These are phyloP conservation scores for Dissophora globulifera DNA, from an alignment of 192 early-diverging fungal species.

Conservation along the genomic window DNA sequence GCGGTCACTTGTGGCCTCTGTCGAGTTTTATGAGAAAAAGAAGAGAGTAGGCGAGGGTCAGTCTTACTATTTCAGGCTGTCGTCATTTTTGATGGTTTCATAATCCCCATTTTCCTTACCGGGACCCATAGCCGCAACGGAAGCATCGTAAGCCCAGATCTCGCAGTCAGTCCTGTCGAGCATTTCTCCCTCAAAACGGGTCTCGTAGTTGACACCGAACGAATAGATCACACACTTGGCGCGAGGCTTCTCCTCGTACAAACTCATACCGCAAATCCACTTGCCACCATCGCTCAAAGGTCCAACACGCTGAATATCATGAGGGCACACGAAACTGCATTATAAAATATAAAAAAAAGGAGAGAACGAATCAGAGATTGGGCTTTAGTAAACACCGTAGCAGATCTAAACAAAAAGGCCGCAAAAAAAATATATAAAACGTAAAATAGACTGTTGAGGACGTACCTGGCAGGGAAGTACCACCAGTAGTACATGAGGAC, in stretches of 20 bases:
- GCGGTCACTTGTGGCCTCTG: slow-evolving; percentile 24
- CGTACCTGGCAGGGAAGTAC: slow-evolving; percentile 50
- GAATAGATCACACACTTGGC: slow-evolving; percentile 47
- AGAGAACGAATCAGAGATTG: too few species aligned
- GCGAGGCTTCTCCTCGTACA: slow-evolving; percentile 37
- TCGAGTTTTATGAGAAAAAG: background rate
- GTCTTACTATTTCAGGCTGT: too few species aligned
- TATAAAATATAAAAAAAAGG: background rate
- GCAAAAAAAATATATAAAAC: too few species aligned
- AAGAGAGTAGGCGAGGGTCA: too few species aligned
- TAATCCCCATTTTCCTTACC: too few species aligned
- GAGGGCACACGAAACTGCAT: slow-evolving; percentile 40
- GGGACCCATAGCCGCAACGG: slow-evolving; percentile 14
- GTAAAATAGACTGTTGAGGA: too few species aligned
- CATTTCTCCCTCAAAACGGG: slow-evolving; percentile 49
- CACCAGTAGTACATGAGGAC: slow-evolving; percentile 25
- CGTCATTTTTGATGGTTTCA: too few species aligned
- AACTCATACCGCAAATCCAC: slow-evolving; percentile 39
- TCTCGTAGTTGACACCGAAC: slow-evolving; percentile 48
- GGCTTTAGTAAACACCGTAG: too few species aligned
- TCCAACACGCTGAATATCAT: slow-evolving; percentile 48
- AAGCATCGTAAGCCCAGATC: slow-evolving; percentile 50
- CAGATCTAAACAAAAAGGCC: too few species aligned
- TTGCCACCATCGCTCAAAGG: slow-evolving; percentile 46
- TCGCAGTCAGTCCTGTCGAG: slow-evolving; percentile 43